Evolutionary conservation across 352 stramenopile species (phyloP).

Genomic region (Phytopythium delawarense): DNA sequence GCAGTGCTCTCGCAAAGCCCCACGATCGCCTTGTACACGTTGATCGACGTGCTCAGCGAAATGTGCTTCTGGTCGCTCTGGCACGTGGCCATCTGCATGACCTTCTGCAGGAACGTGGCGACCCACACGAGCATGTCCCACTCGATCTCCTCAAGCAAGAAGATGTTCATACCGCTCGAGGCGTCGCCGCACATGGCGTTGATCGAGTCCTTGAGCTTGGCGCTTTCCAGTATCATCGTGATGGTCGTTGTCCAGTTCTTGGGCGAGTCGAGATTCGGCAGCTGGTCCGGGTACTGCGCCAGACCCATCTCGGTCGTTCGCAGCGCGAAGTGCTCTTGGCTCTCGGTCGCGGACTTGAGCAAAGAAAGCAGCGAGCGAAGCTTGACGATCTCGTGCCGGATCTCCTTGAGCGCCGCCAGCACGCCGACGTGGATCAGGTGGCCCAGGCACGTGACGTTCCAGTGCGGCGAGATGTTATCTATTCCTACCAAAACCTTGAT

Average conservation of each 20-base stretch:
- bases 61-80: conserved; percentile 79
- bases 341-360: conserved; percentile 67
- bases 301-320: conserved; percentile 65
- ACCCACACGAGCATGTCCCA: conserved; percentile 75
- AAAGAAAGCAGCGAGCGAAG: conserved; percentile 66
- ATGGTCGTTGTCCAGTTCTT: conserved; percentile 70
- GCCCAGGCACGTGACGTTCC: conserved; percentile 71
- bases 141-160: conserved; percentile 71
- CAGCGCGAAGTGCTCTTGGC: conserved; percentile 67
- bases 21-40: conserved; percentile 78
- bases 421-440: conserved; percentile 73
- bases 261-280: conserved; percentile 67
- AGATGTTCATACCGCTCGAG: conserved; percentile 70
- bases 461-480: conserved; percentile 66
- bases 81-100: conserved; percentile 74
- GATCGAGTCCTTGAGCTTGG: conserved; percentile 76
- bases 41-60: conserved; percentile 74
- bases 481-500: conserved; percentile 76
- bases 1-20: conserved; percentile 67
- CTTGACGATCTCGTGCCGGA: conserved; percentile 71
- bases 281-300: conserved; percentile 45
- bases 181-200: conserved; percentile 62
- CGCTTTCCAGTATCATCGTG: conserved; percentile 70
- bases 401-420: conserved; percentile 60
- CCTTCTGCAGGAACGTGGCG: conserved; percentile 71